These are phyloP conservation scores for Crithidia expoeki DNA, from an alignment of 208 protist species.

Conservation along the genomic window DNA sequence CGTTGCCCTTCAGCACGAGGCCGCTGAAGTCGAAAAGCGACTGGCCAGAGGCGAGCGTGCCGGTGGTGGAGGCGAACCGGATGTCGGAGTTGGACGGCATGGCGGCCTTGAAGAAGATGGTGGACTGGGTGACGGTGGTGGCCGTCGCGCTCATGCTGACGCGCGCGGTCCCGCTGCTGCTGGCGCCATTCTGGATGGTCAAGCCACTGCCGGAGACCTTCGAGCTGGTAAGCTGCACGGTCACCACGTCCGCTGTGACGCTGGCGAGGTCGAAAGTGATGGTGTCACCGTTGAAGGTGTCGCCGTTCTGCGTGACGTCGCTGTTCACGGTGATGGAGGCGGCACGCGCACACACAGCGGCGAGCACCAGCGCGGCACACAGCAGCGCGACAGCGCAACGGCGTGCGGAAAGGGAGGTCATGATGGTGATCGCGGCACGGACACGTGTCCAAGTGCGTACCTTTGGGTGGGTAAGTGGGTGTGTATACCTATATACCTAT, in stretches of 20 bases:
- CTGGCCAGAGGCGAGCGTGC: conserved; percentile 11
- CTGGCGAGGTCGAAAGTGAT: conserved; percentile 19
- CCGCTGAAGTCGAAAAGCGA: conserved; percentile 33
- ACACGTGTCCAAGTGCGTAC: not conserved
- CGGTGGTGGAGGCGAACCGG: conserved; percentile 24
- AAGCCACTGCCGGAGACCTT: conserved; percentile 21
- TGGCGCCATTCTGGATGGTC: conserved; percentile 1
- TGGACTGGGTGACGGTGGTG: conserved; percentile 9
- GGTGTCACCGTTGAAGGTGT: conserved; percentile 17
- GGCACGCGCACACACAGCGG: conserved; percentile 19
- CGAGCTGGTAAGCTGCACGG: conserved; percentile 21
- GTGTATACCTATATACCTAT: not conserved
- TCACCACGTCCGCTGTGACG: conserved; percentile 12
- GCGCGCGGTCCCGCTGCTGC: conserved; percentile 1
- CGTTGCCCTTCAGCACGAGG: conserved; percentile 16
- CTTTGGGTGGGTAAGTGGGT: not conserved
- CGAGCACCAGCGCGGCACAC: conserved; percentile 28
- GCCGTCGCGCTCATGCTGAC: conserved; percentile 16
- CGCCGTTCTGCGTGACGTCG: conserved; percentile 5
- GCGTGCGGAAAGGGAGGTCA: conserved; percentile 5
- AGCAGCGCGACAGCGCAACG: conserved; percentile 21
- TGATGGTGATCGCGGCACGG: not conserved
- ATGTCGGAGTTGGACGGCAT: conserved; percentile 33
- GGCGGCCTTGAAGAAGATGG: conserved; percentile 11
- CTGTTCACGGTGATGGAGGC: not conserved